Conservation (phyloP, 441 rosid species). For the Populus hybrid region DNA sequence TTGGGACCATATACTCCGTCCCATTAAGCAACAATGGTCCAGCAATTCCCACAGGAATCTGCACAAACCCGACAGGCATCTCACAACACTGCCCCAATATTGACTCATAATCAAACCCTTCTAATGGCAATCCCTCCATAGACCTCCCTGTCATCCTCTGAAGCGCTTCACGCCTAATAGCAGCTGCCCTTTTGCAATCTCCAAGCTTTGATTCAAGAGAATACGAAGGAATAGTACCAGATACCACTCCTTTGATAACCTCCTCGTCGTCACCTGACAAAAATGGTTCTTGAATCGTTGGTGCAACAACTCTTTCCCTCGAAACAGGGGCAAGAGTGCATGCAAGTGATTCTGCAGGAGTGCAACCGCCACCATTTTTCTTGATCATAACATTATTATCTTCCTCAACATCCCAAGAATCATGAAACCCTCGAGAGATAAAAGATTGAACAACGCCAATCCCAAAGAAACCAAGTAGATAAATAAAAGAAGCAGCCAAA, state of each 20-base stretch:
- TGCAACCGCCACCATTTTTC: constrained; percentile 13
- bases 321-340: background rate
- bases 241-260: constrained; percentile 48
- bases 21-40: constrained; percentile 74
- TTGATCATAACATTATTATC: background rate
- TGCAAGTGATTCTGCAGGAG: background rate
- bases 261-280: constrained; percentile 52
- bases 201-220: constrained; percentile 61
- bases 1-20: constrained; percentile 55
- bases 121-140: constrained; percentile 54
- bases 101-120: constrained; percentile 67
- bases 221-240: constrained; percentile 49
- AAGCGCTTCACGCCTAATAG: constrained; percentile 60
- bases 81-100: constrained; percentile 81
- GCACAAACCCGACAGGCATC: constrained; percentile 82
- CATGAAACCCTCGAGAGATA: constrained; percentile 47
- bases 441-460: constrained; percentile 66
- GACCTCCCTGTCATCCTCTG: constrained; percentile 67
- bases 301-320: background rate
- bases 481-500: constrained; percentile 58
- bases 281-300: constrained; percentile 12
- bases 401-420: constrained; percentile 44
- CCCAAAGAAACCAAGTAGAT: constrained; percentile 71
- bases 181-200: constrained; percentile 62
- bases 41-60: constrained; percentile 74